These are phyloP conservation scores for Claviceps pazoutovae DNA, from an alignment of 2,329 filamentous ascomycete species.

Conservation along the genomic window DNA sequence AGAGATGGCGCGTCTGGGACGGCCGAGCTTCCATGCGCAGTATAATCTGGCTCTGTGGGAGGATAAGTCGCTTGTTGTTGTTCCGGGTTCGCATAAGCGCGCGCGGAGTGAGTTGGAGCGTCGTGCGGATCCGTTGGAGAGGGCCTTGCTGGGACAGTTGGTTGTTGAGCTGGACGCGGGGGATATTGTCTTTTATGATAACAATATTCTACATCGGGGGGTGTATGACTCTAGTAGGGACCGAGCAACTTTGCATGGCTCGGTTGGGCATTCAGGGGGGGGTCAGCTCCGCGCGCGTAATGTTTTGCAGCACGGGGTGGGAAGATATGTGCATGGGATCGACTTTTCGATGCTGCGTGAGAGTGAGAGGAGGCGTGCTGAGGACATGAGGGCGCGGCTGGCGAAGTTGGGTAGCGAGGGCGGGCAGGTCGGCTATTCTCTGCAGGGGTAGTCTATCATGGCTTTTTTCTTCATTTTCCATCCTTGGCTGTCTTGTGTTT, in stretches of 20 bases:
- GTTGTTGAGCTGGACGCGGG: conserved; percentile 55
- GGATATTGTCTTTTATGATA: conserved; percentile 79
- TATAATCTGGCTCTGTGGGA: conserved; percentile 76
- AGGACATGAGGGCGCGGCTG: conserved; percentile 49
- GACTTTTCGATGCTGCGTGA: conserved; percentile 37
- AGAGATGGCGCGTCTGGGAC: conserved; percentile 46
- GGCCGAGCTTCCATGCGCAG: conserved; percentile 61
- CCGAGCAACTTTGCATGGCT: conserved; percentile 59
- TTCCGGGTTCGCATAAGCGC: conserved; percentile 63
- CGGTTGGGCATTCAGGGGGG: conserved; percentile 47
- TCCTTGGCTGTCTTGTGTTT: no score
- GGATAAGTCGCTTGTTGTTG: conserved; percentile 59
- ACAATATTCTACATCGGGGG: conserved; percentile 70
- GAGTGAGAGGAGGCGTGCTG: conserved; percentile 34
- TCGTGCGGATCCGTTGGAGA: conserved; percentile 49
- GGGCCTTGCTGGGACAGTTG: conserved; percentile 46
- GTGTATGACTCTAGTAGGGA: conserved; percentile 46
- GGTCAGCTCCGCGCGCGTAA: conserved; percentile 49
- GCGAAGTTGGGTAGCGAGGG: conserved; percentile 46
- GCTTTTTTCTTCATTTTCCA: no score
- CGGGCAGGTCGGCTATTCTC: conserved; percentile 50
- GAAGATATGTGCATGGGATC: conserved; percentile 47
- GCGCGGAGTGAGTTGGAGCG: conserved; percentile 59
- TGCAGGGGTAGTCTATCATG: conserved; percentile 24
- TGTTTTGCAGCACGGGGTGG: conserved; percentile 62